Percentiles rank a stretch among this genome's conserved stretches.
These are phyloP conservation scores for Ophiocordyceps robertsii DNA, from an alignment of 2,329 filamentous ascomycete species.

Conservation along the genomic window DNA sequence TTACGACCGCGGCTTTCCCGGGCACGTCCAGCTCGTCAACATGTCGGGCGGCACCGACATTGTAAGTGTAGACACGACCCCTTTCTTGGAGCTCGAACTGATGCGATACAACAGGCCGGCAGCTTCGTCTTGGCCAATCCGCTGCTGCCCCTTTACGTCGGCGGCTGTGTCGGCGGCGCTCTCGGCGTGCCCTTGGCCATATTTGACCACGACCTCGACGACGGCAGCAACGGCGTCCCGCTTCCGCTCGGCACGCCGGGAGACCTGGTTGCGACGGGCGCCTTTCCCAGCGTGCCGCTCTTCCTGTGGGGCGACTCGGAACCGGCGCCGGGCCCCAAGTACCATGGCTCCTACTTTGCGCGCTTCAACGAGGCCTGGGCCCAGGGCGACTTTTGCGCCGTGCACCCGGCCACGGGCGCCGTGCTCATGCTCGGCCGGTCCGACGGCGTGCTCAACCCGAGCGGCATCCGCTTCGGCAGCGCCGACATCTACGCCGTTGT, in stretches of 20 bases:
- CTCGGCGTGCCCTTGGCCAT: conserved; percentile 38
- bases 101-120: conserved; percentile 27
- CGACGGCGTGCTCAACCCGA: conserved; percentile 71
- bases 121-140: conserved; percentile 54
- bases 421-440: conserved; percentile 56
- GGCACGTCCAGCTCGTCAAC: conserved; percentile 53
- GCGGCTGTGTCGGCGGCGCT: conserved; percentile 35
- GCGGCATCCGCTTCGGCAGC: conserved; percentile 65
- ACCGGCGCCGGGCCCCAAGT: conserved; percentile 38
- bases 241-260: conserved; percentile 51
- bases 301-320: conserved; percentile 46
- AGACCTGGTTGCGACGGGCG: conserved; percentile 55
- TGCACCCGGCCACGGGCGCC: conserved; percentile 54
- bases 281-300: conserved; percentile 66
- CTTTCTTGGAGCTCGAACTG: no score
- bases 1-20: conserved; percentile 57
- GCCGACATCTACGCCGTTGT: conserved; percentile 69
- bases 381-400: conserved; percentile 66
- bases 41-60: conserved; percentile 70
- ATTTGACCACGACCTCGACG: conserved; percentile 49
- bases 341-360: conserved; percentile 46
- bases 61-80: conserved; percentile 23
- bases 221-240: conserved; percentile 25
- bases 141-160: conserved; percentile 50
- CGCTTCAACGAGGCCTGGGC: conserved; percentile 61